Percentiles rank a stretch among this genome's conserved stretches.
phyloP scores from a whole-genome alignment of 192 early-diverging fungal species.

The Gryganskiella cystojenkinii region DNA sequence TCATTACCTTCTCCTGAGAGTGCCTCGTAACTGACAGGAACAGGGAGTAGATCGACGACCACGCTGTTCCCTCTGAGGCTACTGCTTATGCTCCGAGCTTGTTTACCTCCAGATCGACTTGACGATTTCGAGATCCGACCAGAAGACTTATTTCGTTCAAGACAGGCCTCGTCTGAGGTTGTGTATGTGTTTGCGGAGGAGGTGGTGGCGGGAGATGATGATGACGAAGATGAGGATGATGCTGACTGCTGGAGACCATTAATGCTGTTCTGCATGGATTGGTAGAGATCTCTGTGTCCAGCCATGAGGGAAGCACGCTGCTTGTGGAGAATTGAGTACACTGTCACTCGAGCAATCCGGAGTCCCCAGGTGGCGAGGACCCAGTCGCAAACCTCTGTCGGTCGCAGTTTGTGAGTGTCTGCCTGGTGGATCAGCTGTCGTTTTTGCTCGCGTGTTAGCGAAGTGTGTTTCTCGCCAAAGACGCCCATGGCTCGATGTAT shows the following conservation, averaged over 20 bases:
- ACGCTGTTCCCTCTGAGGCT: constrained; percentile 7
- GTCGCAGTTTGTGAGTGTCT: constrained; percentile 47
- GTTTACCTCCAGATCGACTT: background rate
- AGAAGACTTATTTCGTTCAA: constrained; percentile 7
- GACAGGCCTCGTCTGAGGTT: constrained; percentile 9
- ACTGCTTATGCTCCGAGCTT: constrained; percentile 4
- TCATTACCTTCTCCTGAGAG: constrained; percentile 29
- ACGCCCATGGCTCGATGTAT: constrained; percentile 29
- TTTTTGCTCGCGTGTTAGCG: constrained; percentile 47
- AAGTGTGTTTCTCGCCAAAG: constrained; percentile 52
- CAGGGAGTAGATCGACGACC: constrained; percentile 9
- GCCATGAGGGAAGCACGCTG: constrained; percentile 51
- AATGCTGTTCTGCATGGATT: constrained; percentile 23
- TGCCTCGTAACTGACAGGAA: background rate
- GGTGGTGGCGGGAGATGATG: background rate
- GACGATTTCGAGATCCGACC: constrained; percentile 29
- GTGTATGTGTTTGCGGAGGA: constrained; percentile 10
- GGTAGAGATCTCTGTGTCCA: constrained; percentile 40
- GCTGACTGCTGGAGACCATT: constrained; percentile 3
- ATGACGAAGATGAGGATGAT: constrained; percentile 1
- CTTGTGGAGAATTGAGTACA: constrained; percentile 51
- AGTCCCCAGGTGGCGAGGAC: constrained; percentile 47
- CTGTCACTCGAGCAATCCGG: constrained; percentile 47
- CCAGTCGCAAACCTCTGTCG: constrained; percentile 52
- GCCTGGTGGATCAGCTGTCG: constrained; percentile 50